These are phyloP conservation scores for Fusarium ambrosium DNA, from an alignment of 2,329 filamentous ascomycete genomes.

Conservation along the genomic window DNA sequence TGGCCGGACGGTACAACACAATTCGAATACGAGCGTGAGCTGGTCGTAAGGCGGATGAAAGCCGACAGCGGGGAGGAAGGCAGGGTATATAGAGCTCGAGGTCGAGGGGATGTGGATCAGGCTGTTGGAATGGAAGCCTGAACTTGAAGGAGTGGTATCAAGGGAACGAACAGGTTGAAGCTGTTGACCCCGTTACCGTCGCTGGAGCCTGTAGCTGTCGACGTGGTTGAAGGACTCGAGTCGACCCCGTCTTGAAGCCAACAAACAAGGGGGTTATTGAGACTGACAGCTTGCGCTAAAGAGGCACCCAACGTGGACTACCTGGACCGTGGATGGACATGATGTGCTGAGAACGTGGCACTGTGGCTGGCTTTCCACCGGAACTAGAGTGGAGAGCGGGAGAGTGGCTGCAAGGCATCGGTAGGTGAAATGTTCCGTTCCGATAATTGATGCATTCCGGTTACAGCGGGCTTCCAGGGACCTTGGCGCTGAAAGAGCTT, in stretches of 20 bases:
- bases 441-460: not conserved
- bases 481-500: slow-evolving; percentile 5
- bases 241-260: slow-evolving; percentile 4
- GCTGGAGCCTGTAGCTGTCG: not conserved
- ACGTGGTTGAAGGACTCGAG: slow-evolving; percentile 1
- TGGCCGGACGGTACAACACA: slow-evolving; percentile 4
- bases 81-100: slow-evolving; percentile 19
- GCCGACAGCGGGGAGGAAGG: slow-evolving; percentile 20
- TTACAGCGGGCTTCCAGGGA: slow-evolving; percentile 18
- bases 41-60: slow-evolving; percentile 17
- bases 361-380: not conserved
- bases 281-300: slow-evolving; percentile 15
- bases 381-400: not conserved
- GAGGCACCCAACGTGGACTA: not conserved
- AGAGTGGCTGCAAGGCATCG: slow-evolving; percentile 2
- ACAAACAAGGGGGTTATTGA: slow-evolving; percentile 5
- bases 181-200: not conserved
- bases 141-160: not conserved
- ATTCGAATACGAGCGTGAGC: slow-evolving; percentile 30
- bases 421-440: slow-evolving; percentile 10
- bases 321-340: slow-evolving; percentile 3
- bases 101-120: slow-evolving; percentile 24
- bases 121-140: slow-evolving; percentile 21
- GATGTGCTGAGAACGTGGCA: slow-evolving; percentile 12
- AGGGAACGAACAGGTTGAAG: not conserved